phyloP scores from a whole-genome alignment of 192 early-diverging fungal species.

The Powellomyces hirtus region DNA sequence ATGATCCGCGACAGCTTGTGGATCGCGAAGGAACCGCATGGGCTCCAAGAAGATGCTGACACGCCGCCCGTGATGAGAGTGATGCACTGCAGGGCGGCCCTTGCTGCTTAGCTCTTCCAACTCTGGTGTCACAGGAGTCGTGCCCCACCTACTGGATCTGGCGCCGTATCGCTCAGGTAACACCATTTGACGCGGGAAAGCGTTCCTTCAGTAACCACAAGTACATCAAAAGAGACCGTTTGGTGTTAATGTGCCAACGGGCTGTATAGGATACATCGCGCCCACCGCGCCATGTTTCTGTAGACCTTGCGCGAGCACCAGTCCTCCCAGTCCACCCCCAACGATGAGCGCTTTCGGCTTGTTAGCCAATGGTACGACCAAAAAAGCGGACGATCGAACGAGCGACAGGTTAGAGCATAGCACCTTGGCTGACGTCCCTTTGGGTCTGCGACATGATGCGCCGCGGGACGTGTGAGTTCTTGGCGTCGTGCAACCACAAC shows the following conservation, averaged over 20 bases:
- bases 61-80: not conserved
- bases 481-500: not conserved
- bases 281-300: constrained; percentile 30
- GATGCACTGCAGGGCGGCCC: not conserved
- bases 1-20: not conserved
- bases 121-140: not conserved
- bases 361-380: no score
- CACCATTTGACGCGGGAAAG: not conserved
- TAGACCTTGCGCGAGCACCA: constrained; percentile 35
- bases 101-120: no score
- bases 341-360: constrained; percentile 27
- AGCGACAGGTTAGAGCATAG: not conserved
- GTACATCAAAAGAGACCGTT: not conserved
- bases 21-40: not conserved
- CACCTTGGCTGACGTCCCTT: not conserved
- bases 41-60: constrained; percentile 3
- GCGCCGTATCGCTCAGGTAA: no score
- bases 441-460: not conserved
- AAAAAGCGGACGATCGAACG: no score
- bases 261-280: constrained; percentile 27
- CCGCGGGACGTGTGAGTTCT: not conserved
- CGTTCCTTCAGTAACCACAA: constrained; percentile 4
- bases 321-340: constrained; percentile 33
- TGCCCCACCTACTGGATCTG: not conserved
- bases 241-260: constrained; percentile 10